Evolutionary conservation across 83 land plant genomes (phyloP), one percentile per base, ranked within the genome.

Genomic region (Picea abies): DNA sequence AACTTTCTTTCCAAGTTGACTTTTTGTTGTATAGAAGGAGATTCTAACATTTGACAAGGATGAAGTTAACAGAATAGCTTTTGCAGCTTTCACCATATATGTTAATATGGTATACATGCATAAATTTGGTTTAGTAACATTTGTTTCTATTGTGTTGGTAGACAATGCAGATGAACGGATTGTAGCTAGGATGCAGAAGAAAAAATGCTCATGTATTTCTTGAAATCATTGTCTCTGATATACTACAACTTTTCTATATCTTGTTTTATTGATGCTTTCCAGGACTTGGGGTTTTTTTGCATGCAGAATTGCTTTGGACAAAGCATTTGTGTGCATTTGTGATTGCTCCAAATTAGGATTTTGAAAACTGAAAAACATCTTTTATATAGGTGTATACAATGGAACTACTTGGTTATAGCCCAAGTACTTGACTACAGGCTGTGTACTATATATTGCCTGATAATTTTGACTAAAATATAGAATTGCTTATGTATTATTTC

Each of bases 161-260:
- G 78, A 75, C 78, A 3, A 1, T 75, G 23, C 60, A 75, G 60
- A 8, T 75, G 78, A 49, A 75, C 5, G 23, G 78, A 68, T 37
- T 75, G 17, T 29, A 23, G 14, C 44, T 15, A n/a, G 78, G 60
- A 75, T 22, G 16, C 58, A 75, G 17, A 47, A 12, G 60, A 25
- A 71, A 71, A 71, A 75, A 10, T 41, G 60, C 60, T 22, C 15
- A 11, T 47, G 60, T 47, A 75, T 75, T 47, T 75, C 60, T 49
- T 49, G 32, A 22, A 49, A 56, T 47, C 14, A 44, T 44, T 15
- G 14, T 8, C 44, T 22, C 49, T 10, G 49, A n/a, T 14, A 47
- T 9, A n/a, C 60, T 49, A 47, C 78, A 75, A 75, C 5, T 56
- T 26, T 29, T 32, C 60, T 49, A 15, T 75, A 47, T 20, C 58